A percentile compares a stretch with the other conserved stretches of the same genome.
Conservation (phyloP, 202 grass and related monocot genomes). For the Dendrocalamus latiflorus region DNA sequence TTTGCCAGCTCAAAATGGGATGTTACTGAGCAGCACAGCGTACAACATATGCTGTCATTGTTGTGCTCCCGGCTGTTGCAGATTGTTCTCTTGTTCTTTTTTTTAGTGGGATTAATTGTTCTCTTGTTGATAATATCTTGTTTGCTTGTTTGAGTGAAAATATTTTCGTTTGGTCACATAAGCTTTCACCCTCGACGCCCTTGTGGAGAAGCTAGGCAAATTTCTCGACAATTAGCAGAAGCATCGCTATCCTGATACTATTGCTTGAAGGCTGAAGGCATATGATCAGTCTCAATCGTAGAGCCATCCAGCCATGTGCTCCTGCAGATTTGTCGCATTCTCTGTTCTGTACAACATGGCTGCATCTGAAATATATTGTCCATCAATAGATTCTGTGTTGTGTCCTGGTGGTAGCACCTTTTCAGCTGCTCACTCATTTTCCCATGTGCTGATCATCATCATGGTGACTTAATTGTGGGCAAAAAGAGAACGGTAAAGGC, state of each 20-base stretch:
- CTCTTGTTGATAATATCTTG: no score
- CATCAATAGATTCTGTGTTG: slow-evolving; percentile 25
- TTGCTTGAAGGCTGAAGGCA: not conserved
- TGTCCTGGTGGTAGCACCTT: not conserved
- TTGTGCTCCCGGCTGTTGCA: slow-evolving; percentile 3
- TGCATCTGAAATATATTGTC: not conserved
- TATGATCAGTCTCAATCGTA: slow-evolving; percentile 21
- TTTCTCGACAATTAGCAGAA: no score
- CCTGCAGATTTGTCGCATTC: no score
- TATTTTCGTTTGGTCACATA: no score
- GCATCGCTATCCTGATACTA: not conserved
- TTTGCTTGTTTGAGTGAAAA: no score
- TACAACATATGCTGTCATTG: not conserved
- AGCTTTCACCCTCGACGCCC: no score
- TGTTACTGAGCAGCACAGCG: not conserved
- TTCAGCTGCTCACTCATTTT: slow-evolving; percentile 31
- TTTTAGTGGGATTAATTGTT: no score
- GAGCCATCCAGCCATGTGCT: slow-evolving; percentile 1
- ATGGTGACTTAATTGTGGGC: not conserved
- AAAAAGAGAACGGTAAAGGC: slow-evolving; percentile 15
- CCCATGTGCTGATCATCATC: slow-evolving; percentile 12
- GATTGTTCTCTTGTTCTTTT: not conserved
- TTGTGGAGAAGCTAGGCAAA: no score
- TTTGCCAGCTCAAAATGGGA: no score
- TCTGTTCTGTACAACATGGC: not conserved